These are phyloP conservation scores for Rhodotorula toruloides DNA, from an alignment of 768 basidiomycete genomes.

Conservation along the genomic window DNA sequence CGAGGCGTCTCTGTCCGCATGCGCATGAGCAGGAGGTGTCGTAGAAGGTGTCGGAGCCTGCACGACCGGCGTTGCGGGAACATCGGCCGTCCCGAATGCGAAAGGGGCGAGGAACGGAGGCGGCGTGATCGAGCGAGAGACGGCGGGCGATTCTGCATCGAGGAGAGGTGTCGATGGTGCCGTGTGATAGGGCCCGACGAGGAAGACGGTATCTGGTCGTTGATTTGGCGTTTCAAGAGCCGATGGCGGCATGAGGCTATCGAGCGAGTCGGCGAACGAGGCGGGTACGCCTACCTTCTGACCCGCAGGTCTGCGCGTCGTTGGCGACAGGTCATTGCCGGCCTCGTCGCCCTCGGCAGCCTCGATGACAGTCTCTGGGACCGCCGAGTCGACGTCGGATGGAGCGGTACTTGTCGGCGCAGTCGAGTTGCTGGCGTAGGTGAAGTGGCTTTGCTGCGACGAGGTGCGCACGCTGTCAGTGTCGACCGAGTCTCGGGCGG, in stretches of 20 bases:
- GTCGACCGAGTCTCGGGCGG: constrained; percentile 5
- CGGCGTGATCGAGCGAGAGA: not conserved
- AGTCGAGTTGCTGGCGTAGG: not conserved
- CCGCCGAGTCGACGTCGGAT: not conserved
- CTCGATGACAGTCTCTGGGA: not conserved
- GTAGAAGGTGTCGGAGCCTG: not conserved
- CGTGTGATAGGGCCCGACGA: constrained; percentile 21
- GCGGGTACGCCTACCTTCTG: constrained; percentile 5
- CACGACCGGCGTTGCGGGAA: not conserved
- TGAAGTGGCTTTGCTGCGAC: constrained; percentile 11
- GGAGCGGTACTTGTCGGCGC: constrained; percentile 7
- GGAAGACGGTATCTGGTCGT: constrained; percentile 22
- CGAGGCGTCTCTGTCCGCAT: not conserved
- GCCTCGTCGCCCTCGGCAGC: not conserved
- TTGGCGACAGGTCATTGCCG: not conserved
- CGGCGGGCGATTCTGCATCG: not conserved
- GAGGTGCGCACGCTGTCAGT: constrained; percentile 5
- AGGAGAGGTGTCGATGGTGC: constrained; percentile 16
- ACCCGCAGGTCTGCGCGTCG: not conserved
- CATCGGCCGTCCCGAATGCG: not conserved
- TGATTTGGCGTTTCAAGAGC: not conserved
- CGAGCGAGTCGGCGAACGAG: constrained; percentile 2
- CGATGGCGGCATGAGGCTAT: constrained; percentile 9
- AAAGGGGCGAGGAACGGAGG: not conserved
- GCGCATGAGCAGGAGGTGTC: constrained; percentile 6